Conservation (phyloP, 768 basidiomycete genomes). For the Panaeolus cyanescens region DNA sequence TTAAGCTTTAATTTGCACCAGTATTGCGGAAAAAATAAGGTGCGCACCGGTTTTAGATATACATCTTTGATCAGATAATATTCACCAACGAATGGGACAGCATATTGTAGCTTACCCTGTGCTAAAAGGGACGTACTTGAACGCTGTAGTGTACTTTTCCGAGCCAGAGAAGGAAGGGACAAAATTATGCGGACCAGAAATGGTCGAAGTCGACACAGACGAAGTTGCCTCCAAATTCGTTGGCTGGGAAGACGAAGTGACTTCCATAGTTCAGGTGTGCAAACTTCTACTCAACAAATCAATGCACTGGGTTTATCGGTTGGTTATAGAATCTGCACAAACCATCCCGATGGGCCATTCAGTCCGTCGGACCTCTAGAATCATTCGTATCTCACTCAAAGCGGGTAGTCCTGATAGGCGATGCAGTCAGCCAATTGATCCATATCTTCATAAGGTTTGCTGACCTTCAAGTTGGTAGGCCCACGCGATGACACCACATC, state of each 20-base stretch:
- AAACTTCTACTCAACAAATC: no score
- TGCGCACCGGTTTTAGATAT: background rate
- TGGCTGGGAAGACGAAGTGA: constrained; percentile 31
- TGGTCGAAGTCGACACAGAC: constrained; percentile 17
- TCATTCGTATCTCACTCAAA: constrained; percentile 11
- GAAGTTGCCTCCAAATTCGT: constrained; percentile 27
- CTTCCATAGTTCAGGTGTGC: constrained; percentile 16
- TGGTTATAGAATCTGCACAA: constrained; percentile 14
- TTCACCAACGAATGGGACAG: constrained; percentile 22
- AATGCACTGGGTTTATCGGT: no score
- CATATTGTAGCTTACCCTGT: constrained; percentile 34
- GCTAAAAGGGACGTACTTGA: constrained; percentile 28
- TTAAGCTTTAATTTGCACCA: background rate
- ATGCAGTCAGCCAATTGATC: constrained; percentile 16
- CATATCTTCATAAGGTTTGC: background rate
- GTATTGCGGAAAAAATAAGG: constrained; percentile 19
- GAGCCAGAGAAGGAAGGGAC: constrained; percentile 25
- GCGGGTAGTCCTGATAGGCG: constrained; percentile 20
- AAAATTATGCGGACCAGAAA: constrained; percentile 27
- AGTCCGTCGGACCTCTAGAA: constrained; percentile 18
- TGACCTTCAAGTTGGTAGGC: constrained; percentile 14
- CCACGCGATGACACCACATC: constrained; percentile 30
- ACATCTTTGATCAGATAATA: background rate
- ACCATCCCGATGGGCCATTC: constrained; percentile 20
- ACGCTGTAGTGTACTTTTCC: constrained; percentile 24